phyloP scores from a whole-genome alignment of 139 green algal genomes.

The Asterochloris erici region DNA sequence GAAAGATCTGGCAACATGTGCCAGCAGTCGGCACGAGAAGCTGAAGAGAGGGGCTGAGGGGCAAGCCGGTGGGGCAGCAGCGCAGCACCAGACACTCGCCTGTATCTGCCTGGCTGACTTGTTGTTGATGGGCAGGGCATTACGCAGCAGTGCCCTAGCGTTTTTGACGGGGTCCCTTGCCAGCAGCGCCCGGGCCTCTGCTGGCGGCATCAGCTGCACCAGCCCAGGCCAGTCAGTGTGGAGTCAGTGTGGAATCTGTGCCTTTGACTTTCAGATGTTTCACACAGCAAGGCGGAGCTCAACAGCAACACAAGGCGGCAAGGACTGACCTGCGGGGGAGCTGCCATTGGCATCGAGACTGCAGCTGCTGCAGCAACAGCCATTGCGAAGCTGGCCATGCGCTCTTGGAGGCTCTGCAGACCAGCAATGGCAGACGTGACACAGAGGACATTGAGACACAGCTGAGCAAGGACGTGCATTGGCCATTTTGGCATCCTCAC shows the following conservation, averaged over 20 bases:
- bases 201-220: conserved; percentile 18
- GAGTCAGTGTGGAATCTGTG: background rate
- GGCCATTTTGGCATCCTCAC: too few relatives aligned
- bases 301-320: background rate
- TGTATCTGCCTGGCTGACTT: conserved; percentile 88
- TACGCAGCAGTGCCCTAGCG: conserved; percentile 82
- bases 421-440: too few relatives aligned
- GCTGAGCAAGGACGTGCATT: background rate
- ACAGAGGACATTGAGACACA: too few relatives aligned
- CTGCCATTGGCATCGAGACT: conserved; percentile 3
- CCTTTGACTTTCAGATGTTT: background rate
- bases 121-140: conserved; percentile 93
- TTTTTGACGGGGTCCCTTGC: conserved; percentile 81
- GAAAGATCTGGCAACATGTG: background rate
- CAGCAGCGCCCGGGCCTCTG: conserved; percentile 18
- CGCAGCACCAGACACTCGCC: conserved; percentile 23
- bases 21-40: background rate
- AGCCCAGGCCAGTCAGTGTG: background rate
- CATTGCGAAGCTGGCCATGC: conserved; percentile 5
- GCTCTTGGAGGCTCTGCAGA: background rate
- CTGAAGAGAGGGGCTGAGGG: background rate
- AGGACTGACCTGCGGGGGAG: conserved; percentile 7
- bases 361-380: conserved; percentile 16
- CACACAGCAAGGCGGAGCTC: too few relatives aligned
- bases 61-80: background rate